These are phyloP conservation scores for Neurospora sp. DNA, from an alignment of 495 filamentous ascomycete species.

Conservation along the genomic window DNA sequence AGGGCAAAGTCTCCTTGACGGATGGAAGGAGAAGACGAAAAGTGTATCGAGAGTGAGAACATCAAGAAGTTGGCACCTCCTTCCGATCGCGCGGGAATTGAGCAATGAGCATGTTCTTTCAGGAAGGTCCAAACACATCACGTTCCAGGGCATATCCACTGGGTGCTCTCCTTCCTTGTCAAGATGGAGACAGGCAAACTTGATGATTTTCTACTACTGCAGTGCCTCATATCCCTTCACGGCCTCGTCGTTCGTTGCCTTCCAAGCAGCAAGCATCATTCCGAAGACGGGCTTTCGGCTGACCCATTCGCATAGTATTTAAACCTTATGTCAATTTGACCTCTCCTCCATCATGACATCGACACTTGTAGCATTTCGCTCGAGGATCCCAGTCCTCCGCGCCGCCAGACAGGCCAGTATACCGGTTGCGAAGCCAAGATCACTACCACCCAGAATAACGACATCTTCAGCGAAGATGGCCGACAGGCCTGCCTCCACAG, in stretches of 20 bases:
- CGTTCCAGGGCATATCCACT: background rate
- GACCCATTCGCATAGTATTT: background rate
- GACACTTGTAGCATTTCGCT: background rate
- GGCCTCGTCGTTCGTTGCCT: background rate
- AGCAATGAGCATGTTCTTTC: background rate
- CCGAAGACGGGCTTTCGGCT: background rate
- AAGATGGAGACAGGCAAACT: background rate
- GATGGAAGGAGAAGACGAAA: background rate
- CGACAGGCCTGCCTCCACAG: background rate
- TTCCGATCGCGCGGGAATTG: background rate
- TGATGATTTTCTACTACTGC: background rate
- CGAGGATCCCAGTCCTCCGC: background rate
- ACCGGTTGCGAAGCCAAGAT: background rate
- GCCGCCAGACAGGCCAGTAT: background rate
- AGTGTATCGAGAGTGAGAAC: background rate
- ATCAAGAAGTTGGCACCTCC: background rate
- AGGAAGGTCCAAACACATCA: background rate
- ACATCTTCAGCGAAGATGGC: background rate
- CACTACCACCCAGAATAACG: background rate
- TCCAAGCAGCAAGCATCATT: background rate
- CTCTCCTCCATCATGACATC: background rate
- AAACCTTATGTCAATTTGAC: background rate
- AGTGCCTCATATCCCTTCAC: background rate
- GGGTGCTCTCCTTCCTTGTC: background rate
- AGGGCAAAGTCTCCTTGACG: background rate